These are phyloP conservation scores for Podaxis sp. DNA, from an alignment of 768 basidiomycete genomes.

Conservation along the genomic window DNA sequence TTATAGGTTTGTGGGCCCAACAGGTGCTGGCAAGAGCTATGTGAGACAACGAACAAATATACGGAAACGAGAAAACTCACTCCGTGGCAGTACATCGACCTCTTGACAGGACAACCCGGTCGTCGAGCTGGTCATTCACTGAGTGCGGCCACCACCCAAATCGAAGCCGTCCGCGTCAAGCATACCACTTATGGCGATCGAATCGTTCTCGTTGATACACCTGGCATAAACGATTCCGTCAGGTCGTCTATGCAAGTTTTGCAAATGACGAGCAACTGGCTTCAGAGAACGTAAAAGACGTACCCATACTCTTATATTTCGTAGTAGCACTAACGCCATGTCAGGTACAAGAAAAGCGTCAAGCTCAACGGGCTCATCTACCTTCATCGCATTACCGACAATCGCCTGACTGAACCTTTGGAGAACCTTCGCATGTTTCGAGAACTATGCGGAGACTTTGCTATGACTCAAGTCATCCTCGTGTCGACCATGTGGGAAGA, in stretches of 20 bases:
- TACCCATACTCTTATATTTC: neutral
- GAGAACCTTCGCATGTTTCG: constrained; percentile 16
- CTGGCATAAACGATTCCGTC: constrained; percentile 8
- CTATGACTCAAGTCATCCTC: constrained; percentile 15
- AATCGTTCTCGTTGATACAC: constrained; percentile 14
- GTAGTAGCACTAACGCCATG: neutral
- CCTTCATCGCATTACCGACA: constrained; percentile 17
- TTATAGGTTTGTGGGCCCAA: constrained; percentile 7
- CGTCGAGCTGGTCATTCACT: neutral
- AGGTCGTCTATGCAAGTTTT: constrained; percentile 5
- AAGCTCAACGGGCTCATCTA: constrained; percentile 18
- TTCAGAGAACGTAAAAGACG: constrained; percentile 2
- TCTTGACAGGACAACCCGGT: constrained; percentile 6
- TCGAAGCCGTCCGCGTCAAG: constrained; percentile 4
- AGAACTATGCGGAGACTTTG: constrained; percentile 12
- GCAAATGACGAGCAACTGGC: constrained; percentile 4
- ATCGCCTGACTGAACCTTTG: constrained; percentile 9
- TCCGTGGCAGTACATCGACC: constrained; percentile 5
- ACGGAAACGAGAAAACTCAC: neutral
- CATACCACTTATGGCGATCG: constrained; percentile 5
- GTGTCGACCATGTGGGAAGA: constrained; percentile 17
- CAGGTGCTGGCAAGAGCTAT: constrained; percentile 11
- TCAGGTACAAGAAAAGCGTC: constrained; percentile 7
- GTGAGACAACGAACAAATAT: neutral
- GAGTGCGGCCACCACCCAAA: neutral